Evolutionary conservation across 2,329 filamentous ascomycete genomes (phyloP), one percentile per base, ranked within the genome.

Genomic region (Teratosphaeria pseudoeucalypti): DNA sequence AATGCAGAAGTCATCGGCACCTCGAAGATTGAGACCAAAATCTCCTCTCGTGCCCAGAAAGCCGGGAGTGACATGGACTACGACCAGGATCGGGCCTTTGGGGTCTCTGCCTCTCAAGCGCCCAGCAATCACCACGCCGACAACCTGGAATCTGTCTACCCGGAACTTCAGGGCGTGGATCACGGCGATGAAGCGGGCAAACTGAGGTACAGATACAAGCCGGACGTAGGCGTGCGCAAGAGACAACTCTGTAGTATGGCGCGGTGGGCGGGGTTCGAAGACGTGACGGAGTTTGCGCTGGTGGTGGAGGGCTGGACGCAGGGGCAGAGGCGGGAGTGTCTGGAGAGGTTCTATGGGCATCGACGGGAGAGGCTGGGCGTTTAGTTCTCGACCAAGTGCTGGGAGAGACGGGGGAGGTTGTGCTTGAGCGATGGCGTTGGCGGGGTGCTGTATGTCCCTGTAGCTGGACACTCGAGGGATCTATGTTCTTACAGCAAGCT

Each of bases 231-330:
- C 9, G 88, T 96, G 9, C 84, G 85, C 74, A 81, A 81, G 57
- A 81, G 92, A 19, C 92, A 97, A 68, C 95, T 99, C 68, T 95
- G 91, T 74, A 88, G 86, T 29, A 96, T 97, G 89, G 90, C 91
- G 1, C 82, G 80, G 67, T 83, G 84, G 58, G 89, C 90, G 72
- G 90, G 89, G 0, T 95, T 90, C 70, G 77, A 81, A 1, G 86
- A 83, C 70, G 85, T 87, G 1, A 88, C 85, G 0, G 88, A 94
- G 62, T 97, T 97, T 79, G 94, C 92, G 3, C 77, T 96, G 43
- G 85, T 91, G 14, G 92, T 97, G 2, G 94, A 97, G 74, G 83
- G 85, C 14, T 95, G 91, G 89, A 95, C 89, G 54, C 89, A 92
- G 72, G 89, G 88, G 68, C 82, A 94, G 75, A 78, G 92, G 68